phyloP scores from a whole-genome alignment of 495 filamentous ascomycete genomes.

The Penicillium canariense region DNA sequence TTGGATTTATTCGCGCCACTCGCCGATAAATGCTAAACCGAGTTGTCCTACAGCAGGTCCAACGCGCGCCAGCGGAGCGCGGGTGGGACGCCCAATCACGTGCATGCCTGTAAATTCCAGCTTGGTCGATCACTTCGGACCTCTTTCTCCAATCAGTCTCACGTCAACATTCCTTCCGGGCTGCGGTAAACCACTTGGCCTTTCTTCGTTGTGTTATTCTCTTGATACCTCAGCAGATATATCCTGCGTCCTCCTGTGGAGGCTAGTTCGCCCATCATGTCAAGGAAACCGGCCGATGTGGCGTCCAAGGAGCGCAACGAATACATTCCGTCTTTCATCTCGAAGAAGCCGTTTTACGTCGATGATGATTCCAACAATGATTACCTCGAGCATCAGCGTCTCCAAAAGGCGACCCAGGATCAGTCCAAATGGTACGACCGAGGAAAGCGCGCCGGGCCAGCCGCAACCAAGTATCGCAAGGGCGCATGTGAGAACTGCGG shows the following conservation, averaged over 20 bases:
- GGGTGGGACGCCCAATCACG: constrained; percentile 36
- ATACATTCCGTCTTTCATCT: constrained; percentile 98
- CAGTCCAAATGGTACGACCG: constrained; percentile 89
- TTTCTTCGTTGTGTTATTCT: neutral
- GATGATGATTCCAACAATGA: constrained; percentile 79
- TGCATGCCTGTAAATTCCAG: constrained; percentile 17
- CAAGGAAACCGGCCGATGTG: constrained; percentile 50
- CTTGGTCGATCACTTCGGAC: neutral
- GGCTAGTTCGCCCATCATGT: constrained; percentile 28
- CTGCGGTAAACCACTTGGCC: neutral
- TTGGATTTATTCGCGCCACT: constrained; percentile 1
- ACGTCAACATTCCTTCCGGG: constrained; percentile 1
- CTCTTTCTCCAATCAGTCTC: neutral
- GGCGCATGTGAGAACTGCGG: constrained; percentile 98
- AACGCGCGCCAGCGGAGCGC: constrained; percentile 5
- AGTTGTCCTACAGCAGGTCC: constrained; percentile 13
- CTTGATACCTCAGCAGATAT: neutral
- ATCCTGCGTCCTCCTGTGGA: neutral
- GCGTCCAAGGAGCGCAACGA: constrained; percentile 82
- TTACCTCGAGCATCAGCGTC: constrained; percentile 95
- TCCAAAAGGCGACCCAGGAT: constrained; percentile 61
- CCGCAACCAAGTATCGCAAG: constrained; percentile 94
- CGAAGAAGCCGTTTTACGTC: constrained; percentile 96
- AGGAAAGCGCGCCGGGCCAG: constrained; percentile 73
- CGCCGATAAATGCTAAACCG: neutral